Evolutionary conservation across 2,329 filamentous ascomycete genomes (phyloP).

Genomic region (Dichotomopilus funicola): DNA sequence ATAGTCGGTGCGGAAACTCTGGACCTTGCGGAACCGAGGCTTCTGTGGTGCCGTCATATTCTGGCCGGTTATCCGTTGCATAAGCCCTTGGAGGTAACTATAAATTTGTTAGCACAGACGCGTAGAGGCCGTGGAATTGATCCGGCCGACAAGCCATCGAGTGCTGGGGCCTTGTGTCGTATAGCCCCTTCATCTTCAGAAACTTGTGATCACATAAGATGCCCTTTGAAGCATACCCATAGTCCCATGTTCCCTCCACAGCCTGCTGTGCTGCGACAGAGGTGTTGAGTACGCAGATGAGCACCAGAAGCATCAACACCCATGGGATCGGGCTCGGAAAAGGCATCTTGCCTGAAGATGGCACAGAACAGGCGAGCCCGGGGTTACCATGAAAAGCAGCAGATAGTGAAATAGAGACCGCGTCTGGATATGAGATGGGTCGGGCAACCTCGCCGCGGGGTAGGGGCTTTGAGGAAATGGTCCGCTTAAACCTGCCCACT

Average conservation of each 20-base stretch:
- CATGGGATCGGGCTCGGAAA: background rate
- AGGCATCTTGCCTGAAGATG: slow-evolving; percentile 4
- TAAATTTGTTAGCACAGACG: slow-evolving; percentile 16
- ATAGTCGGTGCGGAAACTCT: slow-evolving; percentile 84
- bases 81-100: slow-evolving; percentile 20
- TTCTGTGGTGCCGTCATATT: slow-evolving; percentile 50
- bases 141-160: background rate
- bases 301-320: slow-evolving; percentile 13
- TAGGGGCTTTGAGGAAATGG: too few relatives aligned
- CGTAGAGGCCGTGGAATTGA: background rate
- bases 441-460: too few relatives aligned
- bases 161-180: too few relatives aligned
- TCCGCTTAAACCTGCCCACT: too few relatives aligned
- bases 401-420: background rate
- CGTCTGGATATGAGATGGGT: background rate
- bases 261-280: slow-evolving; percentile 9
- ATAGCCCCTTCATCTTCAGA: too few relatives aligned
- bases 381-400: background rate
- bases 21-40: slow-evolving; percentile 71
- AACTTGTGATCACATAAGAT: background rate
- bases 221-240: slow-evolving; percentile 9
- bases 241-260: slow-evolving; percentile 8
- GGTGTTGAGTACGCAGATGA: slow-evolving; percentile 5
- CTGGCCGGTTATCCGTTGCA: slow-evolving; percentile 22
- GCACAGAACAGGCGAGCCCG: background rate